Evolutionary conservation across 805 yeast species (phyloP), one percentile per base, ranked within the genome.

Genomic region (Kurtzmaniella fragi): DNA sequence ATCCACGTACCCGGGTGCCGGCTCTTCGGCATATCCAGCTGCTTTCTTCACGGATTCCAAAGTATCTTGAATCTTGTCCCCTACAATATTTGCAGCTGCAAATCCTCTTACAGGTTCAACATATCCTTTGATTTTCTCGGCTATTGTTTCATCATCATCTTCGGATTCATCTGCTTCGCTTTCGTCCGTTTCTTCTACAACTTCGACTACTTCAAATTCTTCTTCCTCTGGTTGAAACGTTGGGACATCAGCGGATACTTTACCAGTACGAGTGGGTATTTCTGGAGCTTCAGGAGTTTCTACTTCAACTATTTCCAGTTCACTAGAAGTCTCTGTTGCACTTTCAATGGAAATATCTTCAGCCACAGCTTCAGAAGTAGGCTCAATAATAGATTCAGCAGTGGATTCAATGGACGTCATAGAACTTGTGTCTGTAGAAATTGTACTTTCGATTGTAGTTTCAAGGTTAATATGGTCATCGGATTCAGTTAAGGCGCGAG

Each of bases 221-320:
- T 13, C 30, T 6, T 12, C 11, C 9, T 10, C 30, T 28, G 30
- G 30, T 28, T 12, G 14, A 28, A 5, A 11, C 5, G 30, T 5
- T 28, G 30, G 30, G 9, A 10, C 30, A 28, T 28, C 12, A 12
- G n/a, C 12, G 4, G 11, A 5, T 11, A 28, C 30, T 20, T 20
- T 5, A 20, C 25, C 8, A 20, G 25, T 20, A 20, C 25, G 25
- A 20, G 8, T 20, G 25, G 16, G n/a, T 25, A 33, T 28, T 33
- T 33, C 36, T 25, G 36, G n/a, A 9, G 33, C 36, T n/a, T 23
- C 17, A 8, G 35, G 13, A 16, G 10, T n/a, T 17, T 33, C 42
- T 16, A 37, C 40, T 38, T 44, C 45, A 17, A 27, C 28, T 35
- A 35, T 46, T 31, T 40, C 49, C 11, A 15, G 41, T 7, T 12